Conservation (phyloP, 495 filamentous ascomycete genomes). For the Tuber borchii region DNA sequence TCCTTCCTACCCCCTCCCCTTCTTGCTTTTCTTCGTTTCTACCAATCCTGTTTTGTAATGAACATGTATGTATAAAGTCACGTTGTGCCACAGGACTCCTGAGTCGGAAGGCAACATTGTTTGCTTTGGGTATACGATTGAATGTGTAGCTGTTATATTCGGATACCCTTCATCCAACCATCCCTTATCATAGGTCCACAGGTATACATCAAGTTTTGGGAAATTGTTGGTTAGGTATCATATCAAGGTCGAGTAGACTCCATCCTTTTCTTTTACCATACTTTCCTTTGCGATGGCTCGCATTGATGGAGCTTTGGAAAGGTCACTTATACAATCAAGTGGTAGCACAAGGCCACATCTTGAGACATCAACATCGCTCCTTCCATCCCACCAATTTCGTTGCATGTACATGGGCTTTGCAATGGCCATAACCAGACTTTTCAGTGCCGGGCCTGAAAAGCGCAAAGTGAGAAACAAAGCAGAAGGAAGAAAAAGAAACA, state of each 20-base stretch:
- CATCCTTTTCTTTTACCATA: neutral
- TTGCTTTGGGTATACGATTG: neutral
- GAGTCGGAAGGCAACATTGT: neutral
- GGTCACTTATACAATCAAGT: neutral
- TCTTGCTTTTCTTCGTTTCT: neutral
- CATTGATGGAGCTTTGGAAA: neutral
- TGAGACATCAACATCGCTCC: neutral
- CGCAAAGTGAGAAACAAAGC: neutral
- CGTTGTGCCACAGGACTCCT: neutral
- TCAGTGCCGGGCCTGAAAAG: neutral
- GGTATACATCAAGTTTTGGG: neutral
- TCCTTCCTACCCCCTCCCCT: neutral
- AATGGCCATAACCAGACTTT: neutral
- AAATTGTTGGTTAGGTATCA: neutral
- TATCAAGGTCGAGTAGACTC: neutral
- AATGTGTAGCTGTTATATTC: neutral
- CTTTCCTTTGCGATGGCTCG: neutral
- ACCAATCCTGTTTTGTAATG: neutral
- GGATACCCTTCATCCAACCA: neutral
- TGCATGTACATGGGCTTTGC: neutral
- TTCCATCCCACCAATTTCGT: neutral
- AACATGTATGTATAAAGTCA: neutral
- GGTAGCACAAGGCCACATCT: neutral
- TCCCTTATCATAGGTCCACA: neutral
- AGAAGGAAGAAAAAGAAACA: neutral